Conservation (phyloP, 495 filamentous ascomycete species). For the Neurospora tetrasperma region DNA sequence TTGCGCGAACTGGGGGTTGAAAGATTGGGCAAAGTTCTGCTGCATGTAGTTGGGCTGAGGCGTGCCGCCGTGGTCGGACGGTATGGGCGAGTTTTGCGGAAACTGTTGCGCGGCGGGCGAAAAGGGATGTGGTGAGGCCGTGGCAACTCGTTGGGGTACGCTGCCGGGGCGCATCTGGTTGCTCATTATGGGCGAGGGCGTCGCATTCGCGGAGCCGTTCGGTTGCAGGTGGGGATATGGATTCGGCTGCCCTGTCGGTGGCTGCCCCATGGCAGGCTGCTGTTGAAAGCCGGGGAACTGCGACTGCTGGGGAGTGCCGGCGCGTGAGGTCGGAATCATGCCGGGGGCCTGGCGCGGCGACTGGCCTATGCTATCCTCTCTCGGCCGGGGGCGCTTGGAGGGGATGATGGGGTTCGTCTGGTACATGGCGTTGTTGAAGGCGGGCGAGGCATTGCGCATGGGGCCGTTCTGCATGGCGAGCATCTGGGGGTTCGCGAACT, state of each 20-base stretch:
- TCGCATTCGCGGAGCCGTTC: slow-evolving; percentile 68
- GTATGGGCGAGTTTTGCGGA: slow-evolving; percentile 66
- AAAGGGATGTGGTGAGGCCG: slow-evolving; percentile 85
- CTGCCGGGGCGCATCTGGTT: slow-evolving; percentile 59
- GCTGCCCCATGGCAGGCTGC: slow-evolving; percentile 44
- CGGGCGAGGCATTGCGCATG: slow-evolving; percentile 69
- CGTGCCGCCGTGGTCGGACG: slow-evolving; percentile 67
- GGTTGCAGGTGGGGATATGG: slow-evolving; percentile 79
- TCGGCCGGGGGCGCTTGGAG: slow-evolving; percentile 72
- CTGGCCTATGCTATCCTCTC: slow-evolving; percentile 72
- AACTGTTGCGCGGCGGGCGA: slow-evolving; percentile 71
- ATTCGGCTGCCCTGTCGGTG: slow-evolving; percentile 46
- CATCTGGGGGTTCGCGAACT: slow-evolving; percentile 52
- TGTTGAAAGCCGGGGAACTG: slow-evolving; percentile 48
- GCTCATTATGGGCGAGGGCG: slow-evolving; percentile 73
- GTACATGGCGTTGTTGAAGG: slow-evolving; percentile 60
- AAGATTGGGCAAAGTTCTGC: slow-evolving; percentile 46
- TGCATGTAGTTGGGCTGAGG: slow-evolving; percentile 62
- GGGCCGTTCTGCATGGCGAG: slow-evolving; percentile 73
- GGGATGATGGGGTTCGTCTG: slow-evolving; percentile 75
- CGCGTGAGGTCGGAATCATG: slow-evolving; percentile 70
- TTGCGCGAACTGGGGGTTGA: slow-evolving; percentile 45
- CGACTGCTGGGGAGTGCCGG: slow-evolving; percentile 79
- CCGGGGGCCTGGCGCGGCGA: slow-evolving; percentile 72
- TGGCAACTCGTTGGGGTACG: slow-evolving; percentile 72